phyloP scores from a whole-genome alignment of 352 stramenopile genomes.

The Halophytophthora polymorphica region DNA sequence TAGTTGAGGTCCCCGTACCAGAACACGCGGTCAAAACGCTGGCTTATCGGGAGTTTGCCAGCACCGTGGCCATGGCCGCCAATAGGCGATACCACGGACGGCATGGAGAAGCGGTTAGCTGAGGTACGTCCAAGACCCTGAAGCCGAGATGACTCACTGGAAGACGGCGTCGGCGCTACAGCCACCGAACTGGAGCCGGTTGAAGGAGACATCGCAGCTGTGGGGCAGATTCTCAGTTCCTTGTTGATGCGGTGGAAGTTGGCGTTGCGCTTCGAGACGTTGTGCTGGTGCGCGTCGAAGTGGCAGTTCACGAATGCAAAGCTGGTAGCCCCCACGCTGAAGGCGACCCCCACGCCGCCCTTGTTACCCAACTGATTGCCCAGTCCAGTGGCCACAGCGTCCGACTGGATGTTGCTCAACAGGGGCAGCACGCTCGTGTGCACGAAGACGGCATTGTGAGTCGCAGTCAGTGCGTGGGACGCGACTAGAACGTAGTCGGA shows the following conservation, averaged over 20 bases:
- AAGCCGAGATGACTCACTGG: slow-evolving; percentile 1
- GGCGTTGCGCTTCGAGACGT: slow-evolving; percentile 84
- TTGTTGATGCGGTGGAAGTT: slow-evolving; percentile 90
- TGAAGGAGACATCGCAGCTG: slow-evolving; percentile 10
- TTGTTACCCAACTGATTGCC: slow-evolving; percentile 96
- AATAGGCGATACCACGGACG: slow-evolving; percentile 6
- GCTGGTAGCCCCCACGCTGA: slow-evolving; percentile 70
- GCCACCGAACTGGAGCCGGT: slow-evolving; percentile 4
- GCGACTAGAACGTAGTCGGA: slow-evolving; percentile 87
- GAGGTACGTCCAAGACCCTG: slow-evolving; percentile 30
- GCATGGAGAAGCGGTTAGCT: slow-evolving; percentile 27
- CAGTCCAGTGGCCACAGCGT: slow-evolving; percentile 91
- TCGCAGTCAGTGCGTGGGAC: slow-evolving; percentile 90
- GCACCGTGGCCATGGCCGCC: not conserved
- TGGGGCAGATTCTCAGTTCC: slow-evolving; percentile 48
- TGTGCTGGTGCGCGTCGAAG: slow-evolving; percentile 91
- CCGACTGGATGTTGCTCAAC: slow-evolving; percentile 84
- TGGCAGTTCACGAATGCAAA: slow-evolving; percentile 94
- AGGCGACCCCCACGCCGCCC: slow-evolving; percentile 89
- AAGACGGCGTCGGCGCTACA: slow-evolving; percentile 9
- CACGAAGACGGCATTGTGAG: slow-evolving; percentile 94
- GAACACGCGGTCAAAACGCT: slow-evolving; percentile 89
- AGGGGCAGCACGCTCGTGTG: slow-evolving; percentile 81
- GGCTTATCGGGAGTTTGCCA: slow-evolving; percentile 32
- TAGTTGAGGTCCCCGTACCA: slow-evolving; percentile 95